These are phyloP conservation scores for Debaryomyces maramus DNA, from an alignment of 805 yeast genomes.

Conservation along the genomic window DNA sequence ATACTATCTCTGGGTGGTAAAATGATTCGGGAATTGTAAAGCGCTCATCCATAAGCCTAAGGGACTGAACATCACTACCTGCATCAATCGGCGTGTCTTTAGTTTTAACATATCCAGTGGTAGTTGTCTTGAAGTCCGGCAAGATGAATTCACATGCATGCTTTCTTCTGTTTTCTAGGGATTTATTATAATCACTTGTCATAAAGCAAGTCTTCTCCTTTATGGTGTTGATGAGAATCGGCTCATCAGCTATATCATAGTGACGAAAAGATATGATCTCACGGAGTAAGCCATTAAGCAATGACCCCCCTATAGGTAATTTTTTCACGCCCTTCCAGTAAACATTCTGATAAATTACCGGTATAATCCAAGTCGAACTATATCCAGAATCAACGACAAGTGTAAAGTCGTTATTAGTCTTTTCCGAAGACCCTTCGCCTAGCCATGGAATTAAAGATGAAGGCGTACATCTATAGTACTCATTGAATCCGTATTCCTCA, in stretches of 20 bases:
- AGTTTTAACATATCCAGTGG: slow-evolving; percentile 66
- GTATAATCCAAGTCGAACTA: slow-evolving; percentile 83
- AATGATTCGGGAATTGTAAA: slow-evolving; percentile 84
- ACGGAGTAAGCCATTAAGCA: slow-evolving; percentile 76
- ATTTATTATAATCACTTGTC: slow-evolving; percentile 55
- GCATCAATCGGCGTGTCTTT: slow-evolving; percentile 18
- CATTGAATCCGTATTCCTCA: slow-evolving; percentile 85
- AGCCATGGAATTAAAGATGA: slow-evolving; percentile 44
- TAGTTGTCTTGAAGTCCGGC: slow-evolving; percentile 83
- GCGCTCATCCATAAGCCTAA: slow-evolving; percentile 77
- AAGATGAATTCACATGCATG: slow-evolving; percentile 68
- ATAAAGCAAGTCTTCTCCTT: slow-evolving; percentile 77
- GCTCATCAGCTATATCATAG: slow-evolving; percentile 91
- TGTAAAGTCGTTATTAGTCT: slow-evolving; percentile 53
- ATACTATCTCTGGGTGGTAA: slow-evolving; percentile 75
- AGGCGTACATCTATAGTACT: slow-evolving; percentile 65
- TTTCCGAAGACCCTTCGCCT: slow-evolving; percentile 2
- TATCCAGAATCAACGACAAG: slow-evolving; percentile 87
- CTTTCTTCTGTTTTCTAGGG: slow-evolving; percentile 38
- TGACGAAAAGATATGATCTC: slow-evolving; percentile 88
- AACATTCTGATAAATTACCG: slow-evolving; percentile 76
- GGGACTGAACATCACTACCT: slow-evolving; percentile 58
- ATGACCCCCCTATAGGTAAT: slow-evolving; percentile 83
- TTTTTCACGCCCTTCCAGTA: slow-evolving; percentile 76
- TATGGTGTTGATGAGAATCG: slow-evolving; percentile 76